Conservation (phyloP, 345 rosid species). For the Brassica juncea region DNA sequence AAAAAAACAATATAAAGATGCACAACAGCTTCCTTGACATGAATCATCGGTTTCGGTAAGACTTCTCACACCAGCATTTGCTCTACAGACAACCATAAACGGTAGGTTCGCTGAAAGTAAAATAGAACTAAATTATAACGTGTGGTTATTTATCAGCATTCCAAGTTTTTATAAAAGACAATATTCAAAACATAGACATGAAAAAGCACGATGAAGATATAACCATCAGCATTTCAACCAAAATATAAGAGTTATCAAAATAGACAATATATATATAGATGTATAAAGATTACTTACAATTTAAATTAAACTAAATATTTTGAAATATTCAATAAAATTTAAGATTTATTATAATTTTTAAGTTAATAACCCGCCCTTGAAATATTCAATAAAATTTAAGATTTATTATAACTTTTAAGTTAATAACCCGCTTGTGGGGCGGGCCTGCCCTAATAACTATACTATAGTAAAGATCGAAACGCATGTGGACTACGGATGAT, state of each 20-base stretch:
- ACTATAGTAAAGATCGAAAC: too few relatives aligned
- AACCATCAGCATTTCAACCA: neutral
- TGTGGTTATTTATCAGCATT: neutral
- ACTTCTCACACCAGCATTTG: neutral
- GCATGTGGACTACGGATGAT: too few relatives aligned
- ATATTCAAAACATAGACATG: neutral
- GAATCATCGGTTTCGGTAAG: neutral
- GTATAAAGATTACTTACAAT: neutral
- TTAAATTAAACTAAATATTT: too few relatives aligned
- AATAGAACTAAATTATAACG: neutral
- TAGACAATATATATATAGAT: too few relatives aligned
- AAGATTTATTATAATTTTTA: too few relatives aligned
- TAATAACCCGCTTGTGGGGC: neutral
- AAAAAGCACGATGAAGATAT: neutral
- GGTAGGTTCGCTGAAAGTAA: neutral
- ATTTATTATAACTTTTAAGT: too few relatives aligned
- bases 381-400: too few relatives aligned
- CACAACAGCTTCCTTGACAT: neutral
- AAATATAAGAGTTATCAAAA: neutral
- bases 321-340: too few relatives aligned
- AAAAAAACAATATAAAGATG: too few relatives aligned
- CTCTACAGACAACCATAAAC: neutral
- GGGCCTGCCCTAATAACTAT: neutral
- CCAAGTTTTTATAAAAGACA: too few relatives aligned
- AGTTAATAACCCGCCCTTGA: too few relatives aligned